Conservation (phyloP, 192 early-diverging fungal species). For the Mortierella alpina region DNA sequence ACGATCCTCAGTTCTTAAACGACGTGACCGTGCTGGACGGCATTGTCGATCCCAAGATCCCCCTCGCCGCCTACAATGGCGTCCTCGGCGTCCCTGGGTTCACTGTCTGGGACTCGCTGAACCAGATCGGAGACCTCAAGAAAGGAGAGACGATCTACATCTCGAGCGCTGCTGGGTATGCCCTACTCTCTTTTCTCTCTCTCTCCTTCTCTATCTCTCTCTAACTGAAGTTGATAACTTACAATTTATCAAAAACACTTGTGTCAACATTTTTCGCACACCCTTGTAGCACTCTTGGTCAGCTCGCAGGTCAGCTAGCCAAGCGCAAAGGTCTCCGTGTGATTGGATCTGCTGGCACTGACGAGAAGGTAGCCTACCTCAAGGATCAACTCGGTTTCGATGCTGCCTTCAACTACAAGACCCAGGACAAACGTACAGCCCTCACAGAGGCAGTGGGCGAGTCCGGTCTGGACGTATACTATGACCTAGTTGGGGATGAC, state of each 20-base stretch:
- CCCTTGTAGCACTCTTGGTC: constrained; percentile 68
- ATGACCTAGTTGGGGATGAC: constrained; percentile 80
- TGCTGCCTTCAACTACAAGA: constrained; percentile 95
- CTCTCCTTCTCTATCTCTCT: neutral
- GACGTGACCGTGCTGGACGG: constrained; percentile 73
- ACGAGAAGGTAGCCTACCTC: constrained; percentile 86
- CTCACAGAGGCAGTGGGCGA: constrained; percentile 15
- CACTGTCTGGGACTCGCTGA: constrained; percentile 57
- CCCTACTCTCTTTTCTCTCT: neutral
- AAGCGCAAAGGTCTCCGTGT: constrained; percentile 83
- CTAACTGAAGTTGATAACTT: neutral
- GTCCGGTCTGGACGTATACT: constrained; percentile 82
- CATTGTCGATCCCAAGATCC: constrained; percentile 66
- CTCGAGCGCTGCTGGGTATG: constrained; percentile 76
- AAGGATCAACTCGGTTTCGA: constrained; percentile 79
- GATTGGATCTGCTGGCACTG: constrained; percentile 85
- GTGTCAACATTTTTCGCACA: no score
- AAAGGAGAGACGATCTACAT: constrained; percentile 83
- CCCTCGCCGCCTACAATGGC: constrained; percentile 27
- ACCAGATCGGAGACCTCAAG: constrained; percentile 77
- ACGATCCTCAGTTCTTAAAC: constrained; percentile 53
- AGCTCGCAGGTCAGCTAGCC: constrained; percentile 81
- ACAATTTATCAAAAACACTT: neutral
- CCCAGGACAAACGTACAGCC: constrained; percentile 36
- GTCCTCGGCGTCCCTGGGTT: constrained; percentile 28